phyloP scores from a whole-genome alignment of 306 rosid species.

The Quercus dentata region DNA sequence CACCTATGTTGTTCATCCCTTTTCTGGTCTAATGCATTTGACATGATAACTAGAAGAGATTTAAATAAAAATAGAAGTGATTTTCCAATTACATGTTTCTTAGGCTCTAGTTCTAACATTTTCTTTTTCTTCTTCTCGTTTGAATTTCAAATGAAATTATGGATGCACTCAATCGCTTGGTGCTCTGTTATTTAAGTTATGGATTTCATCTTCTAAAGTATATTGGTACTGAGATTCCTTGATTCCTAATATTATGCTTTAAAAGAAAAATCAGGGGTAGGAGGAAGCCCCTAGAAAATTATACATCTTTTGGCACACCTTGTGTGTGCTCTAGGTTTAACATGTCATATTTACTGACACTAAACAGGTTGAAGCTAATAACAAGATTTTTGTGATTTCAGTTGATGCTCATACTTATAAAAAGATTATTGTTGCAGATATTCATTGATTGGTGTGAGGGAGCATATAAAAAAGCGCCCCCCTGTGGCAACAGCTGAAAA shows the following conservation, averaged over 20 bases:
- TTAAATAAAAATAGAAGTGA: too few species aligned
- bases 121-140: conserved; percentile 1
- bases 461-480: conserved; percentile 95
- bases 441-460: conserved; percentile 74
- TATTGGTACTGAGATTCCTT: neutral
- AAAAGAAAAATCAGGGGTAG: neutral
- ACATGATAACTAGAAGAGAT: too few species aligned
- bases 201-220: neutral
- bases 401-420: neutral
- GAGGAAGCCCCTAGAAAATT: neutral
- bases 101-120: conserved; percentile 5
- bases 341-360: neutral
- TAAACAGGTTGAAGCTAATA: neutral
- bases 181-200: neutral
- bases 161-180: neutral
- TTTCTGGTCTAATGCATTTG: neutral
- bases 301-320: neutral
- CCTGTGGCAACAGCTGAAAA: conserved; percentile 93
- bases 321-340: neutral
- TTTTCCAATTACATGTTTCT: neutral
- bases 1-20: neutral
- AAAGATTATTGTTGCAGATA: conserved; percentile 41
- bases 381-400: neutral
- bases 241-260: neutral
- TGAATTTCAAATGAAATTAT: conserved; percentile 8